Evolutionary conservation across 164 flowering plant species (phyloP), one percentile per base, ranked within the genome.

Genomic region (Warburgia ugandensis): DNA sequence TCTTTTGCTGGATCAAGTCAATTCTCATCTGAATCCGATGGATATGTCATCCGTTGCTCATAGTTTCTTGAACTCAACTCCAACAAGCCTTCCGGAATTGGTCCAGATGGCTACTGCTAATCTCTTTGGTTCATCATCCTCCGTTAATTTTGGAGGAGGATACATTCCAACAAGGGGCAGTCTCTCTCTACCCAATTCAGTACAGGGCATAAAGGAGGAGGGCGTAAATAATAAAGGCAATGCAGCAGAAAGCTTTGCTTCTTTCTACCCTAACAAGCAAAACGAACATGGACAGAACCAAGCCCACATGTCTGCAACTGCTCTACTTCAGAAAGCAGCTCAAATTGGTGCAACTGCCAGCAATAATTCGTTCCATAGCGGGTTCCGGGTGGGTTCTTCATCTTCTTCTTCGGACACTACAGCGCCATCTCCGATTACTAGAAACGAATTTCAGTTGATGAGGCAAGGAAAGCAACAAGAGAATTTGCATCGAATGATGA

Each of bases 261-360:
- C 59, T 39, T 56, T 64, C 54, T 66, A 54, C 8, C 5, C 48
- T 2, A 33, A 30, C 17, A 58, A 45, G 20, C 45, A 52, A 16
- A 38, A 22, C 39, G 14, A 23, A n/a, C 58, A 57, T 19, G 48
- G 42, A 21, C 55, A 44, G 2, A 32, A 33, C 4, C 25, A 50
- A 6, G 47, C 49, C 30, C 76, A 69, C 61, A 71, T 78, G 72
- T 80, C 91, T 1, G 91, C 91, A 12, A 83, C 86, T 0, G 83
- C 88, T 4, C 76, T 81, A 12, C 50, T 84, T 13, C 94, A 84
- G 54, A 81, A 76, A 47, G 88, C 94, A 14, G 82, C 94, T 1
- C 87, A 84, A 56, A 77, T 84, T 81, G 91, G 91, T 1, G 80
- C 86, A 0, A 66, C 86, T 9, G 56, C 70, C 13, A 76, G 77